Evolutionary conservation across 2,329 filamentous ascomycete genomes (phyloP).

Genomic region (Penicillium sp.): DNA sequence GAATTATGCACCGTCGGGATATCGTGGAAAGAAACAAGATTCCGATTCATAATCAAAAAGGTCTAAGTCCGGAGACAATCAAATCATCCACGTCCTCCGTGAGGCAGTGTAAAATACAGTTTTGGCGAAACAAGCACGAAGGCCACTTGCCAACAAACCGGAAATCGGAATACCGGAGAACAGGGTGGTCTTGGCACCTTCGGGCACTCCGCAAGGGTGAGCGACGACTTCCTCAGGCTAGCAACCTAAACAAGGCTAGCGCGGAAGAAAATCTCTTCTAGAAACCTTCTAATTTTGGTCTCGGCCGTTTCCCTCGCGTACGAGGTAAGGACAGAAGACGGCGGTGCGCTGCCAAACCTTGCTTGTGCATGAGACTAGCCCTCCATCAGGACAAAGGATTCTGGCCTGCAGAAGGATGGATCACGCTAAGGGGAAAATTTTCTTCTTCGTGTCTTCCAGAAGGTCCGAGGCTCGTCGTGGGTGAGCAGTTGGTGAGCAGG

Average conservation of each 20-base stretch:
- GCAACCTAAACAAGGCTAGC: conserved; percentile 7
- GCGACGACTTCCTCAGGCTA: neutral
- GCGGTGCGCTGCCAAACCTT: neutral
- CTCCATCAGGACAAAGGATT: neutral
- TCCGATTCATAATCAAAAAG: neutral
- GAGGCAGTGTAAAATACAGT: neutral
- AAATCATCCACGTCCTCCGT: neutral
- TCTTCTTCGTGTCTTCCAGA: conserved; percentile 12
- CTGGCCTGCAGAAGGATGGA: neutral
- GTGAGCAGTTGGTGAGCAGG: too few relatives aligned
- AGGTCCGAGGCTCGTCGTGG: neutral
- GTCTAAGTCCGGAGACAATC: neutral
- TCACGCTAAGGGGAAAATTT: neutral
- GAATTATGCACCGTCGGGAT: neutral
- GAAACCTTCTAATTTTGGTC: conserved; percentile 30
- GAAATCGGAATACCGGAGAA: neutral
- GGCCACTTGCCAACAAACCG: neutral
- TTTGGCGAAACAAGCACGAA: neutral
- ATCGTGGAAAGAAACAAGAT: neutral
- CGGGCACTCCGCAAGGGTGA: conserved; percentile 2
- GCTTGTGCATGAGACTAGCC: neutral
- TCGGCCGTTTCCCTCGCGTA: conserved; percentile 3
- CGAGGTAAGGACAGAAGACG: neutral
- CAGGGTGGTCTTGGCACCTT: neutral
- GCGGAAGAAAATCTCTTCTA: conserved; percentile 22